Conservation (phyloP, 2,329 filamentous ascomycete genomes). For the Fusarium nematophilum region DNA sequence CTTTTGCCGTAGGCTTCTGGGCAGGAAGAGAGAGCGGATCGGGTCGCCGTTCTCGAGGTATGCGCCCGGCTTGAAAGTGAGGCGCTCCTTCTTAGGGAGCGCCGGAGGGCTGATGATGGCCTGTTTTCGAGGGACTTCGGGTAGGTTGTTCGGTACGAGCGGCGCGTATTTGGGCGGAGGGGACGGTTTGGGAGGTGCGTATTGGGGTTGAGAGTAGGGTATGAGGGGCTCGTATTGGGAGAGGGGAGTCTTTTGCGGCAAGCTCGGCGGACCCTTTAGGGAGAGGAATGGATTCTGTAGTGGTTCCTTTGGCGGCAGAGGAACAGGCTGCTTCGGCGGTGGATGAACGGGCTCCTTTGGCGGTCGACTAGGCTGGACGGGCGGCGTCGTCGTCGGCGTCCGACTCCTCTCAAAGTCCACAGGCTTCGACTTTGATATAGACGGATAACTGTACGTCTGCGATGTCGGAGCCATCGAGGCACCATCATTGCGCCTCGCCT, state of each 20-base stretch:
- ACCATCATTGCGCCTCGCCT: constrained; percentile 37
- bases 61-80: constrained; percentile 79
- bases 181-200: too few relatives aligned
- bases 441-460: constrained; percentile 65
- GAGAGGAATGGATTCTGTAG: constrained; percentile 10
- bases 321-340: too few relatives aligned
- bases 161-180: too few relatives aligned
- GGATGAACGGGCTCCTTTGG: too few relatives aligned
- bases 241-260: constrained; percentile 47
- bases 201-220: constrained; percentile 30
- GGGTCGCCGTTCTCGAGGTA: constrained; percentile 91
- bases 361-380: constrained; percentile 49
- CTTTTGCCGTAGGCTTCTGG: constrained; percentile 74
- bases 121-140: constrained; percentile 47
- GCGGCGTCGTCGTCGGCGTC: constrained; percentile 23
- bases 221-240: constrained; percentile 37
- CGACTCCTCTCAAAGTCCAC: constrained; percentile 55
- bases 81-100: constrained; percentile 64
- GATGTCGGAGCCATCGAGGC: constrained; percentile 43
- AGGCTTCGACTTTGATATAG: constrained; percentile 63
- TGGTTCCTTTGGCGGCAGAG: constrained; percentile 40
- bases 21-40: constrained; percentile 88
- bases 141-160: constrained; percentile 20
- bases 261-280: constrained; percentile 30
- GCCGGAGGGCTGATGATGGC: constrained; percentile 36